Percentiles rank a stretch among this genome's conserved stretches.
These are phyloP conservation scores for Podaxis pistillaris DNA, from an alignment of 768 basidiomycete species.

Conservation along the genomic window DNA sequence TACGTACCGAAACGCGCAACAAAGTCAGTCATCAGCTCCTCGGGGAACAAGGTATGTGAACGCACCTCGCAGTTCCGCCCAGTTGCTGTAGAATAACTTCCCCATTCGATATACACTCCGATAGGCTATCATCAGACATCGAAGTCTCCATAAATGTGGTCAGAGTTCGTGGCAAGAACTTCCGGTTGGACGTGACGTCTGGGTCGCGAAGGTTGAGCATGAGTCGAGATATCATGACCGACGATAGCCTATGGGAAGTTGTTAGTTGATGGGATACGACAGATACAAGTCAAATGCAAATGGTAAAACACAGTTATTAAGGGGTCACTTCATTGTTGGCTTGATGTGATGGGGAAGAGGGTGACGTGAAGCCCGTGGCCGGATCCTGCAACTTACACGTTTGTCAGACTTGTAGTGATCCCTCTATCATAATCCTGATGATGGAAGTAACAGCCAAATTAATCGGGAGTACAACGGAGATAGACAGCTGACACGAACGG, in stretches of 20 bases:
- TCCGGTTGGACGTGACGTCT: slow-evolving; percentile 14
- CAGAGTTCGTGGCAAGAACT: neutral
- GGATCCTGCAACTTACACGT: slow-evolving; percentile 22
- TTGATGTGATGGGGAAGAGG: neutral
- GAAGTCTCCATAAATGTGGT: neutral
- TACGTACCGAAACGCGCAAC: neutral
- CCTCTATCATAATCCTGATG: slow-evolving; percentile 23
- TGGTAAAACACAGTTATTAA: too few relatives aligned
- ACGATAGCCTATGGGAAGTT: slow-evolving; percentile 24
- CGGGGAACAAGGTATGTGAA: neutral
- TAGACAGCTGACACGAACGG: neutral
- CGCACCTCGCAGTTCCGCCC: slow-evolving; percentile 8
- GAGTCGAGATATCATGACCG: slow-evolving; percentile 30
- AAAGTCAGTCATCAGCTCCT: neutral
- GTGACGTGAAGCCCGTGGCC: neutral
- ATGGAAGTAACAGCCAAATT: neutral
- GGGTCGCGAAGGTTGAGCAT: slow-evolving; percentile 32
- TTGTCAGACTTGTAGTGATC: slow-evolving; percentile 25
- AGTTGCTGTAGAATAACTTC: slow-evolving; percentile 1
- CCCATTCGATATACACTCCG: slow-evolving; percentile 2
- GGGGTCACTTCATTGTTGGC: neutral
- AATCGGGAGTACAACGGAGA: neutral
- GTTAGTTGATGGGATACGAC: neutral
- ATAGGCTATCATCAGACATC: neutral
- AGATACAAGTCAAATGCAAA: too few relatives aligned